A percentile compares a stretch with the other conserved stretches of the same genome.
These are phyloP conservation scores for Phytophthora syringae DNA, from an alignment of 352 stramenopile species.

Conservation along the genomic window DNA sequence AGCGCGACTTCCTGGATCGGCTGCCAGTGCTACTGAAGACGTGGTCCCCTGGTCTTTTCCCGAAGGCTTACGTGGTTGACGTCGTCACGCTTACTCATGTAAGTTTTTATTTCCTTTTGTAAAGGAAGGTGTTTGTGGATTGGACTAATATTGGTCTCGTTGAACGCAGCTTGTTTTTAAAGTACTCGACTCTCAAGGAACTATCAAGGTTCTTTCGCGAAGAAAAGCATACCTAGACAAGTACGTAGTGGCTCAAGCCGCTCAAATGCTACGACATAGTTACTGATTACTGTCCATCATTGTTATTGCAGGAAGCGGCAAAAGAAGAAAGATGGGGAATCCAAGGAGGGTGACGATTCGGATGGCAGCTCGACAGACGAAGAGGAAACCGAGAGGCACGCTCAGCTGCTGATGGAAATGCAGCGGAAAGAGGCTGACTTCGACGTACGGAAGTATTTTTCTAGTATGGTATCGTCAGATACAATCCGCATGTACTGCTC, in stretches of 20 bases:
- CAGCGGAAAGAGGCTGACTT: slow-evolving; percentile 89
- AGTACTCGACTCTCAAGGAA: slow-evolving; percentile 83
- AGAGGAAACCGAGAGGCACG: slow-evolving; percentile 73
- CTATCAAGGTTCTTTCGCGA: slow-evolving; percentile 83
- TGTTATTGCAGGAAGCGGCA: slow-evolving; percentile 45
- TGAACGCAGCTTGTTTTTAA: slow-evolving; percentile 81
- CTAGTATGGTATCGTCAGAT: slow-evolving; percentile 78
- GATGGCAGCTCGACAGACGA: slow-evolving; percentile 74
- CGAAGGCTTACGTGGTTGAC: slow-evolving; percentile 71
- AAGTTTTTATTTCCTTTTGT: slow-evolving; percentile 22
- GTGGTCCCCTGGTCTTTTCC: slow-evolving; percentile 74
- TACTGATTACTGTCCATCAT: slow-evolving; percentile 8
- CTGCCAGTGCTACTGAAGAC: slow-evolving; percentile 82
- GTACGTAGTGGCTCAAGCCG: slow-evolving; percentile 21
- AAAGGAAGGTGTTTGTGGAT: background rate
- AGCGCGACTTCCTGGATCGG: slow-evolving; percentile 87
- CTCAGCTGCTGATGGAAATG: slow-evolving; percentile 82
- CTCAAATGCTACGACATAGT: slow-evolving; percentile 2
- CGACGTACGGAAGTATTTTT: slow-evolving; percentile 85
- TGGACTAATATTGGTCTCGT: slow-evolving; percentile 13
- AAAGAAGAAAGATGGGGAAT: slow-evolving; percentile 47
- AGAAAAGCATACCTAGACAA: slow-evolving; percentile 70
- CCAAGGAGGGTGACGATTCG: slow-evolving; percentile 44
- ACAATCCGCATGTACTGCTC: slow-evolving; percentile 88
- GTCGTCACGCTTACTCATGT: slow-evolving; percentile 90